Percentiles rank a stretch among this genome's conserved stretches.
Evolutionary conservation across 495 filamentous ascomycete species (phyloP).

Genomic region (Achaetomiella virescens): DNA sequence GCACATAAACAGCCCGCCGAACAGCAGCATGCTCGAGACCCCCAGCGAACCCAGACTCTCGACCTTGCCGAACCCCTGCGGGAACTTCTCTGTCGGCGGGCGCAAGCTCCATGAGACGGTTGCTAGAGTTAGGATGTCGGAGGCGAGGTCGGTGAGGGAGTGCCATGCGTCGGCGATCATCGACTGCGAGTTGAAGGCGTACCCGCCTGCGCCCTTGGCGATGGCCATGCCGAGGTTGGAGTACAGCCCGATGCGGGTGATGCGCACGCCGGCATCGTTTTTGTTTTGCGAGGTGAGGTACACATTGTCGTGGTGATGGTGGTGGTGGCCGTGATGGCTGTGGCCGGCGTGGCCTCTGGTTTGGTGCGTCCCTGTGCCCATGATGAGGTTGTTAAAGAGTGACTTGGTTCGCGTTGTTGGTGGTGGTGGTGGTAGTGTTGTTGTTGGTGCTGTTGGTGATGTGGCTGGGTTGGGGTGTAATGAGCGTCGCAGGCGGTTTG

Average conservation of each 20-base stretch:
- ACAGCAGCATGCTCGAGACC: conserved; percentile 80
- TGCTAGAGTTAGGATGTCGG: conserved; percentile 85
- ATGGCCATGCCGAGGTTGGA: conserved; percentile 93
- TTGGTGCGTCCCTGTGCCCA: conserved; percentile 23
- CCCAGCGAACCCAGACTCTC: conserved; percentile 91
- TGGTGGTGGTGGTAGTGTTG: background rate
- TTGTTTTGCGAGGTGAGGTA: conserved; percentile 86
- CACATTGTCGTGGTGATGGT: conserved; percentile 77
- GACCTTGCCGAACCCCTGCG: conserved; percentile 91
- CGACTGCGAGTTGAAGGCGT: conserved; percentile 86
- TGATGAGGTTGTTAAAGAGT: conserved; percentile 29
- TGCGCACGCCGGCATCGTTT: conserved; percentile 87
- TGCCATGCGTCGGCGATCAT: conserved; percentile 94
- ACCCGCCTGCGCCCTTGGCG: conserved; percentile 85
- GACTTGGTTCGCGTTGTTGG: conserved; percentile 20
- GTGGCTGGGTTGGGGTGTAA: conserved; percentile 10
- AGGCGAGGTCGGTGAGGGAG: conserved; percentile 88
- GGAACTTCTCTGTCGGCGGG: conserved; percentile 74
- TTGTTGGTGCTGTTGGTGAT: background rate
- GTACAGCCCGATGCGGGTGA: conserved; percentile 85
- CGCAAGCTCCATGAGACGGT: conserved; percentile 89
- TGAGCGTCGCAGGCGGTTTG: conserved; percentile 18
- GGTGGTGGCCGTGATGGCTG: conserved; percentile 30
- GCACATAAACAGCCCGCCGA: conserved; percentile 87
- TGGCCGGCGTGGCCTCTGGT: conserved; percentile 40